Evolutionary conservation across 192 early-diverging fungal genomes (phyloP).

Genomic region (Backusella macrospora): DNA sequence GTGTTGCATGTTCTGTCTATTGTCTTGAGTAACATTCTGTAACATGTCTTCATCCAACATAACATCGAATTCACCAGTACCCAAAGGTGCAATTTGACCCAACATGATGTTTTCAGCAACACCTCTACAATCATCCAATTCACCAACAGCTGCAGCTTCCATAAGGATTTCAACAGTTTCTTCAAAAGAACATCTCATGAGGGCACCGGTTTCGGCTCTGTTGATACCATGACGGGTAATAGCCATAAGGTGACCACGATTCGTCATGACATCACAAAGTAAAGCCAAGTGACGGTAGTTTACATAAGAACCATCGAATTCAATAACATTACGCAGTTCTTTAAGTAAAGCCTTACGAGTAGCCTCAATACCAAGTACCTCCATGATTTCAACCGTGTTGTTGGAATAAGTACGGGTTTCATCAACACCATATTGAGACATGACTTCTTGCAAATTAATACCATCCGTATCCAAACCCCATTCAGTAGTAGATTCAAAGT

Average conservation of each 20-base stretch:
- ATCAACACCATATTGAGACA: conserved; percentile 86
- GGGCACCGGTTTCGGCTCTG: conserved; percentile 87
- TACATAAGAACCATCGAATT: conserved; percentile 96
- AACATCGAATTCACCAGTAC: conserved; percentile 93
- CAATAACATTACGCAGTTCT: conserved; percentile 91
- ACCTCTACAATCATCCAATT: conserved; percentile 93
- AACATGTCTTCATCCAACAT: conserved; percentile 94
- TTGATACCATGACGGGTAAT: conserved; percentile 98
- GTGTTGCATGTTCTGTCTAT: conserved; percentile 51
- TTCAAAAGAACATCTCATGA: conserved; percentile 97
- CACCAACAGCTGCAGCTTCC: conserved; percentile 88
- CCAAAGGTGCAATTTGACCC: conserved; percentile 95
- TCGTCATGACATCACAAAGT: conserved; percentile 96
- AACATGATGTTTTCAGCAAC: conserved; percentile 98
- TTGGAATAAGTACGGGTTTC: conserved; percentile 84
- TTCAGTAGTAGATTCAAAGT: conserved; percentile 66
- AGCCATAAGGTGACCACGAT: conserved; percentile 90
- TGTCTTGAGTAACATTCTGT: conserved; percentile 64
- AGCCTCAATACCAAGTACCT: conserved; percentile 96
- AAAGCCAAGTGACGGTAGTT: conserved; percentile 97
- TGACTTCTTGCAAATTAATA: conserved; percentile 85
- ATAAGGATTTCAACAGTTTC: conserved; percentile 99
- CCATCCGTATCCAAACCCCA: conserved; percentile 93
- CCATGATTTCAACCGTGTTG: conserved; percentile 87
- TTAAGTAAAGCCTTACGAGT: conserved; percentile 86